Evolutionary conservation across 192 early-diverging fungal species (phyloP), one percentile per base, ranked within the genome.

Genomic region (Gryganskiella cystojenkinii): DNA sequence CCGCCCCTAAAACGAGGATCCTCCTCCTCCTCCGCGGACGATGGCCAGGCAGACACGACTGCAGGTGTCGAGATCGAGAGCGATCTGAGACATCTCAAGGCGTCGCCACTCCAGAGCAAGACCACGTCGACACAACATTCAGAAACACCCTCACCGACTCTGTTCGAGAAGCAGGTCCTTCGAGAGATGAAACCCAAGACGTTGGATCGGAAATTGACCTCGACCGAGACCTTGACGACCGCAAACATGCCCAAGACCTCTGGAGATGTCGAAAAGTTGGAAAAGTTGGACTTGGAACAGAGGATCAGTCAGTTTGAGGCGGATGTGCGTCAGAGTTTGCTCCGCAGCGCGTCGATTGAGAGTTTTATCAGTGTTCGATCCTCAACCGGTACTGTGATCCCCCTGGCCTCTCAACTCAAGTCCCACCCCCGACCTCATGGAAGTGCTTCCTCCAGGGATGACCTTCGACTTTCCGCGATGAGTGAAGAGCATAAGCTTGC

Each of bases 221-320:
- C 74, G 19, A 78, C 74, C 2, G 66, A 78, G 30, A 69, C 74
- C 7, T 47, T 78, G 43, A 69, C 74, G 17, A 69, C 61, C 10
- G 65, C 61, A 30, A 69, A 64, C 31, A 64, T 64, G 53, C 37
- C 60, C 13, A 28, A 63, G 7, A 31, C 20, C n/a, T n/a, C n/a
- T n/a, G n/a, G n/a, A n/a, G n/a, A n/a, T n/a, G n/a, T n/a, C 17
- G 20, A 54, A 0, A 66, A 78, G 14, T 35, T 9, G n/a, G 74
- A 78, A 0, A 68, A 68, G 56, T 34, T 69, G 61, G 74, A 78
- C 24, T 25, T 78, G 22, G 74, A 68, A 28, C 66, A 78, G 52
- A 47, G 74, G 10, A 63, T 78, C 9, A 78, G 67, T 40, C 68
- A 64, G 45, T 78, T 78, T 54, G 74, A 78, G 33, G 59, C 74